phyloP scores from a whole-genome alignment of 2,329 filamentous ascomycete species.

The Penicillium rolfsii region DNA sequence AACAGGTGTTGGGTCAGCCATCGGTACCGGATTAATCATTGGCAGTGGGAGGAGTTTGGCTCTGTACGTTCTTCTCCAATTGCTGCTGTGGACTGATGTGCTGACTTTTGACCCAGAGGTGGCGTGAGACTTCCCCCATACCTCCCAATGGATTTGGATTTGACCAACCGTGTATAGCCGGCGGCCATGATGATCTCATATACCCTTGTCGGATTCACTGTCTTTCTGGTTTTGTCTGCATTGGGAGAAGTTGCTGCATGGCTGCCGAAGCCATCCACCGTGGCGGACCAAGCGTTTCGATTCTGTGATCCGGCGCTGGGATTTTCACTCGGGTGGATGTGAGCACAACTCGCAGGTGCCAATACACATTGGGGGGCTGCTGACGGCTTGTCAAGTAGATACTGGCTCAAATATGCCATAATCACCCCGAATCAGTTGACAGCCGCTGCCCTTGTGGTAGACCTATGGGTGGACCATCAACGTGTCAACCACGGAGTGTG shows the following conservation, averaged over 20 bases:
- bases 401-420: constrained; percentile 78
- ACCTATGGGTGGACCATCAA: constrained; percentile 70
- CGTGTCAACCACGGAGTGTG: constrained; percentile 74
- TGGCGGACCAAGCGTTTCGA: constrained; percentile 75
- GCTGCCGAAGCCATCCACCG: constrained; percentile 74
- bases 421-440: constrained; percentile 83
- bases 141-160: background rate
- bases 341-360: constrained; percentile 18
- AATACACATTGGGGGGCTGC: background rate
- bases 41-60: constrained; percentile 34
- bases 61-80: constrained; percentile 25
- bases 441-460: constrained; percentile 73
- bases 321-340: constrained; percentile 75
- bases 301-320: constrained; percentile 80
- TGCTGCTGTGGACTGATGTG: background rate
- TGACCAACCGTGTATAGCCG: constrained; percentile 29
- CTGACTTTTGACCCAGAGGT: constrained; percentile 27
- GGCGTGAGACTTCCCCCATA: constrained; percentile 29
- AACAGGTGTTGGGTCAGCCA: constrained; percentile 36
- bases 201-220: constrained; percentile 52
- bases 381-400: constrained; percentile 29
- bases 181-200: constrained; percentile 44
- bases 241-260: constrained; percentile 82
- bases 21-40: constrained; percentile 39
- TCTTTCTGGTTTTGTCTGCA: constrained; percentile 76